Conservation (phyloP, 2,329 filamentous ascomycete genomes). For the Pyricularia grisea region DNA sequence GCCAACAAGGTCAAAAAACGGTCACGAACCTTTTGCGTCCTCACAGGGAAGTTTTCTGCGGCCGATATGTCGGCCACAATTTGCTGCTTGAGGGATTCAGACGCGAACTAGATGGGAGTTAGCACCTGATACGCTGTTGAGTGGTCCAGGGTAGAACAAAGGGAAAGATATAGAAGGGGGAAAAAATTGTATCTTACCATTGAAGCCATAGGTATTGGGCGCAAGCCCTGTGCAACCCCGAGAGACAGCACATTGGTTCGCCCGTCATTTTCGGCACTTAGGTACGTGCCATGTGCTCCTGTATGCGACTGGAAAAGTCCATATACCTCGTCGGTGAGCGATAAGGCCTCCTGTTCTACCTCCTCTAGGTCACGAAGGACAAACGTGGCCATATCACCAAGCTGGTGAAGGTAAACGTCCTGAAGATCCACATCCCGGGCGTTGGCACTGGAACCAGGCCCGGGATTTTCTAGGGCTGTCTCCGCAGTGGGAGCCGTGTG, state of each 20-base stretch:
- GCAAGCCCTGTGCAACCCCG: constrained; percentile 20
- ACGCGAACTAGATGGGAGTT: background rate
- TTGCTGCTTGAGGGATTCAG: background rate
- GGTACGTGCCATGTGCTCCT: constrained; percentile 6
- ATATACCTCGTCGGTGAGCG: constrained; percentile 15
- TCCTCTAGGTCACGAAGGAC: constrained; percentile 18
- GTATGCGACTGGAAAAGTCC: constrained; percentile 13
- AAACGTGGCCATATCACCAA: constrained; percentile 18
- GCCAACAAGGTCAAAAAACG: constrained; percentile 10
- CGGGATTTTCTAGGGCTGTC: background rate
- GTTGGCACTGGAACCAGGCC: background rate
- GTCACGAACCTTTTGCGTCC: constrained; percentile 11
- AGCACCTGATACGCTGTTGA: background rate
- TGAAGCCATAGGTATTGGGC: constrained; percentile 14
- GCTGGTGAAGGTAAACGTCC: constrained; percentile 14
- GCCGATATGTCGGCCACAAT: background rate
- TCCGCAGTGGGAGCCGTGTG: background rate
- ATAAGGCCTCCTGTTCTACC: constrained; percentile 15
- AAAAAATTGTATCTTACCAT: constrained; percentile 13
- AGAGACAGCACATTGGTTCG: constrained; percentile 13
- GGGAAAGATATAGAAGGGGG: too few species aligned
- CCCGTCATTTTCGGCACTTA: constrained; percentile 10
- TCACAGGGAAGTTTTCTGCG: constrained; percentile 5
- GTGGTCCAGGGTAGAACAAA: background rate
- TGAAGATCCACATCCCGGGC: constrained; percentile 3